Base-by-base conservation (phyloP, 208 protist genomes). In the Angomonas deanei region DNA sequence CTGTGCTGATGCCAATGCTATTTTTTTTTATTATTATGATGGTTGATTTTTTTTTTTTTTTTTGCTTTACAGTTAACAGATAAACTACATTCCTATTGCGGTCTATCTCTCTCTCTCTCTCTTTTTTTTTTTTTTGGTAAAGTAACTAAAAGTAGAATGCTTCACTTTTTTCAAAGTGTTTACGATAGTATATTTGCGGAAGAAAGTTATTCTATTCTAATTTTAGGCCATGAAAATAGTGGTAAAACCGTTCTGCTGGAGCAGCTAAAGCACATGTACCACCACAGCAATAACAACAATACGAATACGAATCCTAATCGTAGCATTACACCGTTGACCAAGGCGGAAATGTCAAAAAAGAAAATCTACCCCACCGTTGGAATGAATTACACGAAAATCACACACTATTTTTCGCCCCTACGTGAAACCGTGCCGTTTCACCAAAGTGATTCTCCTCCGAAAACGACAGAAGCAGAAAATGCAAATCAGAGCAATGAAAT, bases 191-290 rank as follows among this genome's bases (percentile, higher is more conserved):
- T 96, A 1, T 97, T 96, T 71, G 64, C 62, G 50, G 90, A 93
- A n/a, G 59, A 76, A 3, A 82, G 97, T 60, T 94, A 86, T 49
- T 75, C 88, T 56, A 89, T 98, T 32, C 79, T 98, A 26, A 93
- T 98, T 48, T 70, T 98, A 28, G 97, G 97, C 33, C 74, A 93
- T 26, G 97, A 99, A 72, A 86, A 84, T n/a, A 88, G 88, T 10
- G 98, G 98, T 36, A 99, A 99, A 76, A 99, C 98, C 26, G 98
- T 96, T n/a, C 88, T 99, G 52, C 74, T 99, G 2, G 99, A 99
- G 80, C 97, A 99, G 74, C 61, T 99, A 15, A 99, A 99, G 70
- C 90, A 78, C 52, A 86, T 84, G 59, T 91, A 92, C 71, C 64
- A 39, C 17, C 30, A 59, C 8, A 69, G 13, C 36, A 8, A 64